Base-by-base conservation (phyloP, 805 yeast genomes). In the Candida nonsorbophila region DNA sequence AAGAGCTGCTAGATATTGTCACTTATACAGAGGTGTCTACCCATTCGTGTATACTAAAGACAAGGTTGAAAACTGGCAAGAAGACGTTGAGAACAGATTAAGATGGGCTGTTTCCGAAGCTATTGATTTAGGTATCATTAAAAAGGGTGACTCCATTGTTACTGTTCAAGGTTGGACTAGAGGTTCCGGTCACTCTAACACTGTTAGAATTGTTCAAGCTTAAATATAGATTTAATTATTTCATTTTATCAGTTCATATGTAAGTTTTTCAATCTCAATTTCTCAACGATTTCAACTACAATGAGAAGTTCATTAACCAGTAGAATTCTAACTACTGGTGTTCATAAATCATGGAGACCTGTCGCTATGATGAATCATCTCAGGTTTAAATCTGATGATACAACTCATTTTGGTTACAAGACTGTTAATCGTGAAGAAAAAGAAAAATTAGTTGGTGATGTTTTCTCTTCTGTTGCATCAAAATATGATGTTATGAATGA, bases 141-240 rank as follows among this genome's bases (percentile, higher is more conserved):
- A 68, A 50, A 79, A 77, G 65, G 95, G 95, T 65, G 96, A 87
- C 62, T 69, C 83, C 38, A 82, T 86, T 51, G 85, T 92, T 46
- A 84, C 95, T 57, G 83, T 92, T 64, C 98, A 92, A 76, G 98
- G 98, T 63, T 92, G 95, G 90, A 84, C 94, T 57, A 84, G 90
- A 63, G 97, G 97, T 70, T 74, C 86, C 46, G 98, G 98, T 59
- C 96, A 92, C 81, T 85, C 98, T 57, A 92, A 92, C 84, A 92
- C 98, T 43, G 76, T 92, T 65, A 90, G 97, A 75, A 78, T 90
- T 54, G 72, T 86, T 50, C 74, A 75, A 59, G 90, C 86, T 58
- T 80, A 69, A 61, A 24, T n/a, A n/a, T n/a, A n/a, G n/a, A n/a
- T n/a, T n/a, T n/a, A n/a, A n/a, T n/a, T n/a, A n/a, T n/a, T n/a